These are phyloP conservation scores for Cerrena zonata DNA, from an alignment of 1,284 basidiomycete species.

Conservation along the genomic window DNA sequence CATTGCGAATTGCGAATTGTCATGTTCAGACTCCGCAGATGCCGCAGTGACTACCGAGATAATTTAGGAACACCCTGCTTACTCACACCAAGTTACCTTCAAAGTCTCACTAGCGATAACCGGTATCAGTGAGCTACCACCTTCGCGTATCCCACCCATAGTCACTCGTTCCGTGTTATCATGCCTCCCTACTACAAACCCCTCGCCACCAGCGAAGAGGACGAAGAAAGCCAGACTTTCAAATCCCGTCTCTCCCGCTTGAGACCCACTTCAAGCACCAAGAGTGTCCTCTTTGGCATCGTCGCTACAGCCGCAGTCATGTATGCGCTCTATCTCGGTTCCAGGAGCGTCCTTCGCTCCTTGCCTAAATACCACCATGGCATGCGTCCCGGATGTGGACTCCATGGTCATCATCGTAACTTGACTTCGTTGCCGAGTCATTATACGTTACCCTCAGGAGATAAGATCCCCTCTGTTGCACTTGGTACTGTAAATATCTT, in stretches of 20 bases:
- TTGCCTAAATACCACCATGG: neutral
- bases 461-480: slow-evolving; percentile 57
- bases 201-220: slow-evolving; percentile 3
- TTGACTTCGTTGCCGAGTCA: slow-evolving; percentile 37
- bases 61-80: no score
- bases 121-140: no score
- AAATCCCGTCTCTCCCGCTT: neutral
- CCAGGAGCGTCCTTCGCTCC: neutral
- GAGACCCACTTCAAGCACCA: neutral
- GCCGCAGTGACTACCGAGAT: no score
- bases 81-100: no score
- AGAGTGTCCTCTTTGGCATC: slow-evolving; percentile 5
- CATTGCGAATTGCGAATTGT: no score
- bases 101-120: no score
- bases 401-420: slow-evolving; percentile 16
- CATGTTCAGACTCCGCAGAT: no score
- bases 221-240: neutral
- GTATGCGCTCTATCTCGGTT: slow-evolving; percentile 1
- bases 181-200: slow-evolving; percentile 4
- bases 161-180: no score
- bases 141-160: no score
- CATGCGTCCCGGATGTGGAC: neutral
- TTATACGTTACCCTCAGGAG: slow-evolving; percentile 54
- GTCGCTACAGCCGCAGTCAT: slow-evolving; percentile 1
- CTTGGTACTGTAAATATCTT: slow-evolving; percentile 39